A percentile compares a stretch with the other conserved stretches of the same genome.
Conservation (phyloP, 495 filamentous ascomycete species). For the Schizothecium vesticola region DNA sequence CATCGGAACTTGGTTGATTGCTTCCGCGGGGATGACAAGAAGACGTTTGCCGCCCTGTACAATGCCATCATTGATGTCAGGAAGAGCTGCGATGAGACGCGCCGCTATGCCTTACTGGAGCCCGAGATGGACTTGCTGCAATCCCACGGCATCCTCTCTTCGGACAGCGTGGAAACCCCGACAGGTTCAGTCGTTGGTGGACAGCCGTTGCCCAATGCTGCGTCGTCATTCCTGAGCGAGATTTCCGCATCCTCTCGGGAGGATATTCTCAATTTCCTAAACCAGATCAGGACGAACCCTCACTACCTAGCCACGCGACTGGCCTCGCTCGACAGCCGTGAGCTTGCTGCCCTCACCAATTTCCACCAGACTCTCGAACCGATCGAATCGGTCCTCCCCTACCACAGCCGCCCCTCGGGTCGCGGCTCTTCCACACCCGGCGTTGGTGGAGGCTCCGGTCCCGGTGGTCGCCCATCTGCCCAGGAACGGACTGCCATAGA, state of each 20-base stretch:
- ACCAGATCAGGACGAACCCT: conserved; percentile 74
- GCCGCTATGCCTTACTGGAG: conserved; percentile 62
- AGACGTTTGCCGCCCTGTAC: conserved; percentile 78
- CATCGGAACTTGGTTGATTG: conserved; percentile 81
- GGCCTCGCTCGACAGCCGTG: conserved; percentile 61
- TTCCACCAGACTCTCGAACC: conserved; percentile 72
- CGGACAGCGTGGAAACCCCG: conserved; percentile 41
- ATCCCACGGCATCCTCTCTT: conserved; percentile 38
- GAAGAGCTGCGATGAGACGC: conserved; percentile 71
- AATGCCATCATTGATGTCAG: conserved; percentile 84
- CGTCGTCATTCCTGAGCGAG: conserved; percentile 72
- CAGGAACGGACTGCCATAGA: conserved; percentile 54
- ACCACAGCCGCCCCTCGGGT: conserved; percentile 51
- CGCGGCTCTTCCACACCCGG: conserved; percentile 21
- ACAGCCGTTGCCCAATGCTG: conserved; percentile 35
- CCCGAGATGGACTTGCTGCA: conserved; percentile 56
- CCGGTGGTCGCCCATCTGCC: conserved; percentile 19
- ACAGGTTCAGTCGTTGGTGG: conserved; percentile 33
- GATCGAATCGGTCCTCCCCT: conserved; percentile 74
- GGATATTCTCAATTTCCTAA: conserved; percentile 72
- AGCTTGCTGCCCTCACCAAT: conserved; percentile 67
- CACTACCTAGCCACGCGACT: conserved; percentile 82
- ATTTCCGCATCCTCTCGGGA: conserved; percentile 70
- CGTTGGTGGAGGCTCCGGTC: conserved; percentile 16
- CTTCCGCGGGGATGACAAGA: conserved; percentile 85